These are phyloP conservation scores for Yarrowia sp. DNA, from an alignment of 805 yeast species.

Conservation along the genomic window DNA sequence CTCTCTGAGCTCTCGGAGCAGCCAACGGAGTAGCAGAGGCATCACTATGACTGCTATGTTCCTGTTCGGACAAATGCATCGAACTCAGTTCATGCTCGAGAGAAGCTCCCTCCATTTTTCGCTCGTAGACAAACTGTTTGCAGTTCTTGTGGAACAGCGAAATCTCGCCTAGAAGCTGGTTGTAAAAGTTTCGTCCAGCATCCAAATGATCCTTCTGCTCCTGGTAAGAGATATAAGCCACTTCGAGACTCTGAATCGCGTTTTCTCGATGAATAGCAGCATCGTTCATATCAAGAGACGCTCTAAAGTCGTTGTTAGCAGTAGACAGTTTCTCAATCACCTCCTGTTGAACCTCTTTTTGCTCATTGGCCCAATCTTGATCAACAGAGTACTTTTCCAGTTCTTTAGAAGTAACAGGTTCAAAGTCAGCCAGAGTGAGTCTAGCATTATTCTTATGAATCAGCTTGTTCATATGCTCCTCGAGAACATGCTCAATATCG, in stretches of 20 bases:
- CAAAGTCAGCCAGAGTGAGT: slow-evolving; percentile 30
- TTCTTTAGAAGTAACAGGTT: slow-evolving; percentile 32
- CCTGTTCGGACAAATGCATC: background rate
- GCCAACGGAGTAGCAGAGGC: background rate
- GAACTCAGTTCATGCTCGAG: slow-evolving; percentile 40
- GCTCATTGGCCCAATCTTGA: slow-evolving; percentile 50
- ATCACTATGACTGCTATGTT: background rate
- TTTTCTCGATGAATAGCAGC: slow-evolving; percentile 45
- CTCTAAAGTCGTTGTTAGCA: slow-evolving; percentile 32
- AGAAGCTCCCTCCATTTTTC: slow-evolving; percentile 55
- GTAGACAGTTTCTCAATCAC: slow-evolving; percentile 43
- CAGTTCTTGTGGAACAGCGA: slow-evolving; percentile 48
- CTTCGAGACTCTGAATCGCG: slow-evolving; percentile 52
- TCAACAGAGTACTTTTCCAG: slow-evolving; percentile 46
- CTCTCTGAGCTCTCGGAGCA: slow-evolving; percentile 8
- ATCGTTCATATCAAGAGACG: slow-evolving; percentile 34
- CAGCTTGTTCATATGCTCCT: background rate
- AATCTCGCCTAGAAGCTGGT: slow-evolving; percentile 53
- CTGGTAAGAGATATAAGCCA: slow-evolving; percentile 49
- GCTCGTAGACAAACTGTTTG: slow-evolving; percentile 49
- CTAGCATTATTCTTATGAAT: background rate
- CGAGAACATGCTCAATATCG: slow-evolving; percentile 7
- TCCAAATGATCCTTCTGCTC: slow-evolving; percentile 60
- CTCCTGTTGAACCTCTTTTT: slow-evolving; percentile 42
- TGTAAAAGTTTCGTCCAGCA: slow-evolving; percentile 72